Evolutionary conservation across 805 yeast genomes (phyloP).

Genomic region (Cyberlindnera nakhonratchasimensis): DNA sequence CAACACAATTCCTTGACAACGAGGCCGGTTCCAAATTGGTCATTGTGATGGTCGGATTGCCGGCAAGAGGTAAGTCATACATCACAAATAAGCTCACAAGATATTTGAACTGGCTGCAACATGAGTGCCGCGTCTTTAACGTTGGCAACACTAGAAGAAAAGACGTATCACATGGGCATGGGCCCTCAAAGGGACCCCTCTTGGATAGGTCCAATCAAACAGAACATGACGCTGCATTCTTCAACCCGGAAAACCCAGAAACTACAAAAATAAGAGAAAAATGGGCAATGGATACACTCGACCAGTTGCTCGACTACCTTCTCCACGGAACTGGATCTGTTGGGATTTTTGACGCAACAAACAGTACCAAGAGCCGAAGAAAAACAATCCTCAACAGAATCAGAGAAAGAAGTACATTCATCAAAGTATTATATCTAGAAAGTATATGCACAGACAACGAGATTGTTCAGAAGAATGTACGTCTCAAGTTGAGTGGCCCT

Average conservation of each 20-base stretch:
- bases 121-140: conserved; percentile 84
- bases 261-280: conserved; percentile 71
- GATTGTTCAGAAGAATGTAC: conserved; percentile 78
- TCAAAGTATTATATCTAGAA: conserved; percentile 82
- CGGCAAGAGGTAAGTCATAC: conserved; percentile 94
- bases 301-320: conserved; percentile 76
- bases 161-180: conserved; percentile 49
- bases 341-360: conserved; percentile 87
- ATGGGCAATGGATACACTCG: conserved; percentile 96
- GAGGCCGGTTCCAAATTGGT: conserved; percentile 84
- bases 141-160: conserved; percentile 93
- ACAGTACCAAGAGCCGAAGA: conserved; percentile 67
- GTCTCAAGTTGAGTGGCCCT: conserved; percentile 87
- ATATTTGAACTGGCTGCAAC: conserved; percentile 91
- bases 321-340: conserved; percentile 82
- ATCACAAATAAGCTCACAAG: conserved; percentile 88
- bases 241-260: conserved; percentile 71
- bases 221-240: conserved; percentile 77
- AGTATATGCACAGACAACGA: conserved; percentile 79
- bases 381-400: conserved; percentile 54
- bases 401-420: conserved; percentile 51
- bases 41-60: conserved; percentile 94
- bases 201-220: conserved; percentile 36
- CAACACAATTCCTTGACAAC: conserved; percentile 27
- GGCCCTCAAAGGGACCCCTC: conserved; percentile 67